Evolutionary conservation across 78 protist species (phyloP).

Genomic region (Blattamonas nauphoetae): DNA sequence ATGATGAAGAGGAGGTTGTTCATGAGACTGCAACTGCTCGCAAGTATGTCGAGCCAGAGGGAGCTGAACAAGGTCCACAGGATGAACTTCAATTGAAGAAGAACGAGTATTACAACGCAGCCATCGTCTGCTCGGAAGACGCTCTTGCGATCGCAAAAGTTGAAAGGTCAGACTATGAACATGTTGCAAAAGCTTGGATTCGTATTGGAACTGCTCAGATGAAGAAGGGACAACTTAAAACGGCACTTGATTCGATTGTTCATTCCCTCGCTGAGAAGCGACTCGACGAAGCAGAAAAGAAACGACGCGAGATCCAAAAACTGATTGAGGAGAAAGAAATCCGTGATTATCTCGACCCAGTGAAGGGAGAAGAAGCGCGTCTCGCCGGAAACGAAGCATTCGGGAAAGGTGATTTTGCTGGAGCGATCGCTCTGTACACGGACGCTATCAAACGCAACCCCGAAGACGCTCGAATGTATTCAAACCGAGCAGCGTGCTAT

Average conservation of each 20-base stretch:
- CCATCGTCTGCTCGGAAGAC: not conserved
- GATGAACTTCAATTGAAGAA: not conserved
- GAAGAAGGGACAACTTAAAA: not conserved
- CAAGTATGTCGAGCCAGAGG: no score
- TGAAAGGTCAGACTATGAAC: not conserved
- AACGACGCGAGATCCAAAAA: not conserved
- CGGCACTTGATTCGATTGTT: not conserved
- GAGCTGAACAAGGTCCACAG: no score
- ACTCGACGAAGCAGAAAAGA: not conserved
- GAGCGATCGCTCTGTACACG: not conserved
- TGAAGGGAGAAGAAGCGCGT: not conserved
- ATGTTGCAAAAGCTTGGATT: not conserved
- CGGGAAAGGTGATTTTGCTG: constrained; percentile 7
- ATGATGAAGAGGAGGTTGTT: no score
- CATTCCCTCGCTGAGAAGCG: not conserved
- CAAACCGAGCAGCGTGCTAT: constrained; percentile 33
- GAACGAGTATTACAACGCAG: not conserved
- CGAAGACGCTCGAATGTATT: not conserved
- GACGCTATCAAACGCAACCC: constrained; percentile 3
- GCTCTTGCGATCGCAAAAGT: not conserved
- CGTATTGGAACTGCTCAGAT: not conserved
- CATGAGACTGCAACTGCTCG: no score
- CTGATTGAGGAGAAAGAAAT: not conserved
- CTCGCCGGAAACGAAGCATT: constrained; percentile 25
- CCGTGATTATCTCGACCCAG: not conserved